These are phyloP conservation scores for Coelastrella sp. DNA, from an alignment of 139 green algal genomes.

Conservation along the genomic window DNA sequence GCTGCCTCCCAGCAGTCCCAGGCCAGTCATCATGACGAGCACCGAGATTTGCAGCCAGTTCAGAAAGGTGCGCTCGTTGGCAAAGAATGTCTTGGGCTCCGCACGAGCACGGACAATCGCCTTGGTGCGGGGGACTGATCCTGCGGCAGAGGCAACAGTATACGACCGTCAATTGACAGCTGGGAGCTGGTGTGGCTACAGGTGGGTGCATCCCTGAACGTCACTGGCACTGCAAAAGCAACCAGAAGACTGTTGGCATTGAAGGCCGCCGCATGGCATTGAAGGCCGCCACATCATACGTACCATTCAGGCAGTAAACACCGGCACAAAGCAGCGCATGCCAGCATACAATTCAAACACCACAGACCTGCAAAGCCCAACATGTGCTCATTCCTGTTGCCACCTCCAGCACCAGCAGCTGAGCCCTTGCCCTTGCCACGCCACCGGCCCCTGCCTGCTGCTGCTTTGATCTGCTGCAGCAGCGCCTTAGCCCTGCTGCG, in stretches of 20 bases:
- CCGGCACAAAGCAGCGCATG: not conserved
- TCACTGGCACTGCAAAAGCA: not conserved
- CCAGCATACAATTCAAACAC: not conserved
- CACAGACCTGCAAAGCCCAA: slow-evolving; percentile 33
- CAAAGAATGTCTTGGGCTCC: slow-evolving; percentile 94
- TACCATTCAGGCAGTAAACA: too few relatives aligned
- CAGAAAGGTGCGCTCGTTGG: slow-evolving; percentile 94
- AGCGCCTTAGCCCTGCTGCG: not conserved
- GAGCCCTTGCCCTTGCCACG: not conserved
- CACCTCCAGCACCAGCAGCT: not conserved
- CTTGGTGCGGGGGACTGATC: not conserved
- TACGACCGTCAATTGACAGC: not conserved
- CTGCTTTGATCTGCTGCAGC: slow-evolving; percentile 14
- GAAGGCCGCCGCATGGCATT: too few relatives aligned
- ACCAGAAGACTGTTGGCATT: too few relatives aligned
- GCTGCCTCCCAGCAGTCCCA: slow-evolving; percentile 46
- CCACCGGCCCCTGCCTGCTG: not conserved
- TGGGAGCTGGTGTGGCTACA: not conserved
- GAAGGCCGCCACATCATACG: too few relatives aligned
- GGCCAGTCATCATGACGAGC: slow-evolving; percentile 54
- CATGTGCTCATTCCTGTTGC: slow-evolving; percentile 19
- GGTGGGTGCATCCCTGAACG: not conserved
- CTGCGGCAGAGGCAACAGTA: not conserved
- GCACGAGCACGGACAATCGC: slow-evolving; percentile 57
- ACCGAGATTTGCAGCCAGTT: slow-evolving; percentile 37